A percentile compares a stretch with the other conserved stretches of the same genome.
These are phyloP conservation scores for Gnomoniopsis smithogilvyi DNA, from an alignment of 2,329 filamentous ascomycete genomes.

Conservation along the genomic window DNA sequence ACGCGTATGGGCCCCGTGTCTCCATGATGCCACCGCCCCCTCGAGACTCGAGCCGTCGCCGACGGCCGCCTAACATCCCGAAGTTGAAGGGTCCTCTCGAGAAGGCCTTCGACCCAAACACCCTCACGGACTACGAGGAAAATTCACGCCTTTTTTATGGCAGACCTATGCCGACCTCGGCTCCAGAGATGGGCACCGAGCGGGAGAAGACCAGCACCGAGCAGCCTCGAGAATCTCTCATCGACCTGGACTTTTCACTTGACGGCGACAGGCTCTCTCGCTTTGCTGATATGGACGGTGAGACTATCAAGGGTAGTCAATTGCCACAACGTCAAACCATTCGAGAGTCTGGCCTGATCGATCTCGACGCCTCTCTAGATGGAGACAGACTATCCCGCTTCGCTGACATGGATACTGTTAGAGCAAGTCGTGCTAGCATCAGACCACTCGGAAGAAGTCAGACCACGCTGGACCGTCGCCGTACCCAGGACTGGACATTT, in stretches of 20 bases:
- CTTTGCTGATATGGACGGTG: slow-evolving; percentile 54
- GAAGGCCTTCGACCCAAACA: slow-evolving; percentile 65
- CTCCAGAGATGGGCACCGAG: slow-evolving; percentile 11
- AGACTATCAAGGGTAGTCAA: slow-evolving; percentile 15
- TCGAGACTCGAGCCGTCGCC: slow-evolving; percentile 50
- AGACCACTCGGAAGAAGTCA: slow-evolving; percentile 37
- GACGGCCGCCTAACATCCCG: slow-evolving; percentile 56
- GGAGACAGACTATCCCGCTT: slow-evolving; percentile 56
- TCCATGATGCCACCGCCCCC: slow-evolving; percentile 40
- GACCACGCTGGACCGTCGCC: slow-evolving; percentile 38
- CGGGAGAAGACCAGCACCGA: not conserved
- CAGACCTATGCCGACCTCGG: slow-evolving; percentile 25
- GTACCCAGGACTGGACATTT: slow-evolving; percentile 19
- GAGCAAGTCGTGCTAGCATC: slow-evolving; percentile 46
- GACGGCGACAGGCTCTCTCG: slow-evolving; percentile 53
- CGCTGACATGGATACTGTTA: slow-evolving; percentile 60
- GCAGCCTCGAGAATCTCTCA: slow-evolving; percentile 45
- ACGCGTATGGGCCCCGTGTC: slow-evolving; percentile 53
- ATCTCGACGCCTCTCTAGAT: slow-evolving; percentile 58
- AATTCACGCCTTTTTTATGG: slow-evolving; percentile 62
- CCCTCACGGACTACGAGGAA: slow-evolving; percentile 61
- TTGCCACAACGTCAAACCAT: slow-evolving; percentile 8
- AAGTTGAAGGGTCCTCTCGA: slow-evolving; percentile 58
- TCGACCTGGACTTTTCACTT: slow-evolving; percentile 48
- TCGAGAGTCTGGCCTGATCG: slow-evolving; percentile 42